phyloP scores from a whole-genome alignment of 2,329 filamentous ascomycete genomes.

The Fusarium caatingaense region DNA sequence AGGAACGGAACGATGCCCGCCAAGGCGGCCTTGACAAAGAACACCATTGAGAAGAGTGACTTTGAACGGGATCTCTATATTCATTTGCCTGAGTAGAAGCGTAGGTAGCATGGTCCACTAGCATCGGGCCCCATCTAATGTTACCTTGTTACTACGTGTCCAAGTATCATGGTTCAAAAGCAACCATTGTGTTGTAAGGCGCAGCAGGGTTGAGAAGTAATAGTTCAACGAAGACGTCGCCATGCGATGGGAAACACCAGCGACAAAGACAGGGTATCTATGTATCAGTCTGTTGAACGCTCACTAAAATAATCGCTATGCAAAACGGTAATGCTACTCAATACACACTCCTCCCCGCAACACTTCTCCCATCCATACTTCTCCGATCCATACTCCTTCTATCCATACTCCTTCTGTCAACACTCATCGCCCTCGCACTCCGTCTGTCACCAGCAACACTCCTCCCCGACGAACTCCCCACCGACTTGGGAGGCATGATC shows the following conservation, averaged over 20 bases:
- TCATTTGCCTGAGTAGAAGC: too few relatives aligned
- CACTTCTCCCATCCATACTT: not conserved
- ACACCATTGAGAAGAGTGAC: too few relatives aligned
- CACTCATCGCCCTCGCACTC: conserved; percentile 23
- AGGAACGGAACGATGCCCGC: not conserved
- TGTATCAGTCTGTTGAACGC: not conserved
- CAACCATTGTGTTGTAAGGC: too few relatives aligned
- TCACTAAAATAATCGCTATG: conserved; percentile 17
- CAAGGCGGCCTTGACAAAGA: too few relatives aligned
- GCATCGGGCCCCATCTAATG: too few relatives aligned
- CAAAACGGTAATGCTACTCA: not conserved
- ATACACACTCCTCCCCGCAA: not conserved
- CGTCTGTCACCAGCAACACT: not conserved
- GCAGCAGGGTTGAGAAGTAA: too few relatives aligned
- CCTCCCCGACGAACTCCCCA: not conserved
- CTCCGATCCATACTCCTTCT: conserved; percentile 16
- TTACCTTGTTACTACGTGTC: too few relatives aligned
- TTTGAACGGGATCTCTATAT: too few relatives aligned
- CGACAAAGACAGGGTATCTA: rapidly evolving
- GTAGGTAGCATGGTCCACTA: too few relatives aligned
- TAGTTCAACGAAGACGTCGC: too few relatives aligned
- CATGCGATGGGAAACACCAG: too few relatives aligned
- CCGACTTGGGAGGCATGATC: conserved; percentile 14
- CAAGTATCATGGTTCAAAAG: too few relatives aligned
- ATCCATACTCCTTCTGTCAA: conserved; percentile 22